Evolutionary conservation across 73 alveolate species (phyloP).

Genomic region (Paramecium tetraurelia): DNA sequence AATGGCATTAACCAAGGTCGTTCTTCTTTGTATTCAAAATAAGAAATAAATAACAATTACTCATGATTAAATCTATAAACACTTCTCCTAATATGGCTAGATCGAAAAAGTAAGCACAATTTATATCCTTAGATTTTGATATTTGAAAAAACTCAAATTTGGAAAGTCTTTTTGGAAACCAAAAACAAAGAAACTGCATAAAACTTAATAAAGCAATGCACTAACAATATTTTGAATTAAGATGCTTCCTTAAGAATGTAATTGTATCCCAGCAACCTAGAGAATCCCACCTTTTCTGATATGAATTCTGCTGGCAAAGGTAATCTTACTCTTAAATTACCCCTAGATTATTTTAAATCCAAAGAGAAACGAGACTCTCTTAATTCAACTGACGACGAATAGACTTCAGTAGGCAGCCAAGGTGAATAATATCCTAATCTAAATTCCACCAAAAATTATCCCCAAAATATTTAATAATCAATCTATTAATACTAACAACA

Average conservation of each 20-base stretch:
- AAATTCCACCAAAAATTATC: neutral
- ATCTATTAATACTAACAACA: neutral
- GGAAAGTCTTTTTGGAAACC: conserved; percentile 23
- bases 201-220: neutral
- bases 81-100: neutral
- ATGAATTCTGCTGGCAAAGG: neutral
- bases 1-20: conserved; percentile 42
- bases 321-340: neutral
- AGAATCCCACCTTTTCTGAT: neutral
- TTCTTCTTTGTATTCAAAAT: conserved; percentile 36
- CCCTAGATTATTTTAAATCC: neutral
- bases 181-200: neutral
- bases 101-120: neutral
- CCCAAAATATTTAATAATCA: neutral
- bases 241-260: neutral
- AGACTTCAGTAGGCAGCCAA: neutral
- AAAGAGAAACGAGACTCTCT: neutral
- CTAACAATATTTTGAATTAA: neutral
- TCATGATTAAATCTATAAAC: neutral
- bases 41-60: neutral
- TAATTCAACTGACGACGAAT: conserved; percentile 6
- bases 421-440: neutral
- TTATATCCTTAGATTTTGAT: neutral
- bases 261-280: neutral
- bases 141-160: neutral